Conservation (phyloP, 106 monocot genomes). For the Ottelia alismoides region DNA sequence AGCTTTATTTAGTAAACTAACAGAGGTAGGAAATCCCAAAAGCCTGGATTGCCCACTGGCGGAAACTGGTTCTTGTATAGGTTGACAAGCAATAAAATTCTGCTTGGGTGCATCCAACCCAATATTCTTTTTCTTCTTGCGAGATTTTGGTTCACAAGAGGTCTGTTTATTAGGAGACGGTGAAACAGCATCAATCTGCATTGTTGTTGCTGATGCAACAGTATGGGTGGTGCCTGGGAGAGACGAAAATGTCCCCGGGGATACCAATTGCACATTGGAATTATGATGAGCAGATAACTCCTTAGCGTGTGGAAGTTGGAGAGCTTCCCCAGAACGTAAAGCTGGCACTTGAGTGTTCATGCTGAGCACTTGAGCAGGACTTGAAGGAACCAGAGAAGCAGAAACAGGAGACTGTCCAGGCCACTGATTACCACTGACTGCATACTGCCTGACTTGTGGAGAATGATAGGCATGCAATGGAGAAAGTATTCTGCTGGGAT, state of each 20-base stretch:
- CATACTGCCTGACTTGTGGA: slow-evolving; percentile 28
- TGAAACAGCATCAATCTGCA: slow-evolving; percentile 19
- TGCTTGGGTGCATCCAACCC: slow-evolving; percentile 6
- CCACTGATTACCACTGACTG: slow-evolving; percentile 26
- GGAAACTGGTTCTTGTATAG: slow-evolving; percentile 13
- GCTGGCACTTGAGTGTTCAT: slow-evolving; percentile 16
- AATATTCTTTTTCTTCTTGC: slow-evolving; percentile 51
- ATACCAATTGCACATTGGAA: slow-evolving; percentile 21
- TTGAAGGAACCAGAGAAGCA: slow-evolving; percentile 27
- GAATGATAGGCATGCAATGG: slow-evolving; percentile 46
- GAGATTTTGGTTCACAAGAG: slow-evolving; percentile 31
- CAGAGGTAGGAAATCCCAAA: slow-evolving; percentile 2
- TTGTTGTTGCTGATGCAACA: slow-evolving; percentile 10
- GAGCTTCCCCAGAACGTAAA: slow-evolving; percentile 28
- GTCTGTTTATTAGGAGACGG: slow-evolving; percentile 8
- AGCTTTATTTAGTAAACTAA: slow-evolving; percentile 17
- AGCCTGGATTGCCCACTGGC: slow-evolving; percentile 11
- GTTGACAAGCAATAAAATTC: slow-evolving; percentile 21
- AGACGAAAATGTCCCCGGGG: slow-evolving; percentile 27
- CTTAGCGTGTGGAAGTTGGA: slow-evolving; percentile 23
- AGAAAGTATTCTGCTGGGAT: slow-evolving; percentile 37
- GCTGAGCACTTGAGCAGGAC: slow-evolving; percentile 27
- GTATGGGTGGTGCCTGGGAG: slow-evolving; percentile 6
- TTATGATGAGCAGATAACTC: slow-evolving; percentile 21
- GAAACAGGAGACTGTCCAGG: slow-evolving; percentile 26